Evolutionary conservation across 768 basidiomycete genomes (phyloP).

Genomic region (Epithele typhae): DNA sequence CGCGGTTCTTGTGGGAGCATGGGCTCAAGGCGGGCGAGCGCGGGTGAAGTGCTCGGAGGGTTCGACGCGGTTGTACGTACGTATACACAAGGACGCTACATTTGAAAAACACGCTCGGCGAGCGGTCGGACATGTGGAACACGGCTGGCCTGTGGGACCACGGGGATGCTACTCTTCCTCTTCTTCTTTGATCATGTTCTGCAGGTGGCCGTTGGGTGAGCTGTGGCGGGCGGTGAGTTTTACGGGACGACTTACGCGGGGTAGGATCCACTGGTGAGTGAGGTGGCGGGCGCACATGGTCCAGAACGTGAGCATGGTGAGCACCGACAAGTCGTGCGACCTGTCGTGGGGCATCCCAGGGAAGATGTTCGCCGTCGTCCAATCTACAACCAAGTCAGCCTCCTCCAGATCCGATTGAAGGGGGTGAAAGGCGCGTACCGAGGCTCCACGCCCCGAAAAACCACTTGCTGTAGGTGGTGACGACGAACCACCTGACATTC

Average conservation of each 20-base stretch:
- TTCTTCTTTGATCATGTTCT: too few relatives aligned
- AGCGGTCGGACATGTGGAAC: too few relatives aligned
- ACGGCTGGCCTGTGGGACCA: too few relatives aligned
- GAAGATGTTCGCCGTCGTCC: conserved; percentile 2
- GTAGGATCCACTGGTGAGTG: too few relatives aligned
- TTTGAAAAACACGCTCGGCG: too few relatives aligned
- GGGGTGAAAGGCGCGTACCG: background rate
- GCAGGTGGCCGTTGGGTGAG: too few relatives aligned
- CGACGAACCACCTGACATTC: conserved; percentile 9
- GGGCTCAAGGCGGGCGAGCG: conserved; percentile 12
- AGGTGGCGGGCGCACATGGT: background rate
- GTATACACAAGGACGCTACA: too few relatives aligned
- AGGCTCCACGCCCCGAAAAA: conserved; percentile 12
- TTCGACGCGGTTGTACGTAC: too few relatives aligned
- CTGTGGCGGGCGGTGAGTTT: too few relatives aligned
- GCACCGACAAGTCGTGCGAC: conserved; percentile 5
- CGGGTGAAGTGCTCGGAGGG: too few relatives aligned
- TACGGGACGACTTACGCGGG: too few relatives aligned
- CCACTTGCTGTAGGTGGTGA: conserved; percentile 11
- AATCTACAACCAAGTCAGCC: background rate
- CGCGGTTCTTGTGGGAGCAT: conserved; percentile 26
- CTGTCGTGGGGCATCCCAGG: conserved; percentile 1
- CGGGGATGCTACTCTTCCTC: too few relatives aligned
- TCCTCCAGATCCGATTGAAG: background rate
- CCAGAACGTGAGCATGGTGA: conserved; percentile 11